Evolutionary conservation across 2,329 filamentous ascomycete genomes (phyloP).

Genomic region (Microcyclospora pomicola): DNA sequence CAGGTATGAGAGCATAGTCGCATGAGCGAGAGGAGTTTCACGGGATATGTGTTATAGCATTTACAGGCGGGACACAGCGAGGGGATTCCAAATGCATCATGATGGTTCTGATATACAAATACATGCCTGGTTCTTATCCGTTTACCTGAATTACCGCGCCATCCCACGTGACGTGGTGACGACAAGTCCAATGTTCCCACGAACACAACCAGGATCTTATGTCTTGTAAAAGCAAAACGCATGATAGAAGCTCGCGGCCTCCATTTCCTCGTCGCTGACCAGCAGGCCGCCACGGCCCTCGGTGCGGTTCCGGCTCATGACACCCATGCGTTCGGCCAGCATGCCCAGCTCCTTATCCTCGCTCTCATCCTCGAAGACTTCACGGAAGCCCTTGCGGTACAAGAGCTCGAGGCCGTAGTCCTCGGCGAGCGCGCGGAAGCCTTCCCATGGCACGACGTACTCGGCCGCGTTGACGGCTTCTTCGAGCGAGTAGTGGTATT

Average conservation of each 20-base stretch:
- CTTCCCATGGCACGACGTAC: constrained; percentile 97
- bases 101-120: too few species aligned
- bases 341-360: constrained; percentile 68
- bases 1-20: too few species aligned
- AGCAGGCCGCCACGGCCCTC: constrained; percentile 40
- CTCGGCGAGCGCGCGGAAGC: constrained; percentile 86
- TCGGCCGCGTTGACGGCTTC: constrained; percentile 96
- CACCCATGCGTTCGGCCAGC: constrained; percentile 90
- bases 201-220: background rate
- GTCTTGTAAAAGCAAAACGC: constrained; percentile 92
- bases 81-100: too few species aligned
- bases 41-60: too few species aligned
- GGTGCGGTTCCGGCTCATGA: constrained; percentile 52
- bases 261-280: constrained; percentile 77
- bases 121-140: too few species aligned
- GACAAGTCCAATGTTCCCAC: too few species aligned
- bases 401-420: constrained; percentile 94
- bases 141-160: too few species aligned
- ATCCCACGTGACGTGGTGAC: too few species aligned
- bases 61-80: too few species aligned
- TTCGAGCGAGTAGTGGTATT: constrained; percentile 90
- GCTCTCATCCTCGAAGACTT: constrained; percentile 87
- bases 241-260: constrained; percentile 79
- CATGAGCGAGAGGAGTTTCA: too few species aligned
- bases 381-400: constrained; percentile 79